Evolutionary conservation across 2,329 filamentous ascomycete species (phyloP), one percentile per base, ranked within the genome.

Genomic region (Plenodomus lindquistii): DNA sequence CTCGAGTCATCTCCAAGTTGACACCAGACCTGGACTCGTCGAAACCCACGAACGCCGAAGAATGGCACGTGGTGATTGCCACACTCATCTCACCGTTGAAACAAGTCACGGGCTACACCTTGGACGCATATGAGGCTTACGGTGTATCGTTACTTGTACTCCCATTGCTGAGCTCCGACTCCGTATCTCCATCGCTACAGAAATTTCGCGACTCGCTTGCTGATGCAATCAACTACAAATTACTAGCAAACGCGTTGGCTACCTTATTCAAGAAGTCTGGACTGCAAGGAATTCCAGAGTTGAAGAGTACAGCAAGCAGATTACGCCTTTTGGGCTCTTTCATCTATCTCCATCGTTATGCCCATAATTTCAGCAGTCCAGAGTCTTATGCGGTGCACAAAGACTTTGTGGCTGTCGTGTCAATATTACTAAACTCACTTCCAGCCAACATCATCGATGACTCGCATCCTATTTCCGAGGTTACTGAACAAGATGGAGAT

Each of bases 251-350:
- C 42, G 62, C 70, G 6, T 37, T 73, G 22, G 63, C 69, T 7
- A 66, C 62, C 7, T 50, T 65, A 2, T 52, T 73, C 39, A 68
- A 59, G 38, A 50, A 39, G 2, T 58, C 55, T 4, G 63, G 67
- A 16, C 52, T 67, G 15, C 55, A 62, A n/a, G 50, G 55, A 15
- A 70, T 51, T 37, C 52, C 45, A 44, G 57, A 57, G 36, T 42
- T 72, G 22, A 63, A 69, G 19, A 70, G 73, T 50, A 63, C 66
- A 9, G 69, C 75, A 36, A 70, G 69, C 49, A 77, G 79, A 15
- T 65, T 85, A 16, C 85, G 82, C 75, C 71, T 87, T 8, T 73
- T 87, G 36, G 77, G 80, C 19, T 80, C 83, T 53, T 79, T 85
- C 51, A 81, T 87, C 40, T 85, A 77, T 63, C 79, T 84, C 57